These are phyloP conservation scores for Plenodomus lindquistii DNA, from an alignment of 2,329 filamentous ascomycete species.

Conservation along the genomic window DNA sequence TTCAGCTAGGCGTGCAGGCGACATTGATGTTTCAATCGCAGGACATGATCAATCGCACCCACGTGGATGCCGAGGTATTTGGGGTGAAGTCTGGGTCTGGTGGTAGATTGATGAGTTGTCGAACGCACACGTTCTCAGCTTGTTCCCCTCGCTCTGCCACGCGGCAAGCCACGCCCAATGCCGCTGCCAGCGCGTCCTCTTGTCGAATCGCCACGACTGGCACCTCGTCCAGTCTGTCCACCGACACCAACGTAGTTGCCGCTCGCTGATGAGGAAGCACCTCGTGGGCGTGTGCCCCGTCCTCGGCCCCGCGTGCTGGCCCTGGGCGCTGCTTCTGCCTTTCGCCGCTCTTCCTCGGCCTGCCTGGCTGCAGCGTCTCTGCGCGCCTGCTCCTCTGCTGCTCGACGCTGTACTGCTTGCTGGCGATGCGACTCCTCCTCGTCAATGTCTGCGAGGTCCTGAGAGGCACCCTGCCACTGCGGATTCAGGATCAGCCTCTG, in stretches of 20 bases:
- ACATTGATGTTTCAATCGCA: too few species aligned
- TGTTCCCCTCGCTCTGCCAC: slow-evolving; percentile 35
- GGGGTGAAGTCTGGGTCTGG: too few species aligned
- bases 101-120: background rate
- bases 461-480: slow-evolving; percentile 83
- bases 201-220: slow-evolving; percentile 51
- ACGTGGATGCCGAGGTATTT: background rate
- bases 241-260: slow-evolving; percentile 50
- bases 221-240: slow-evolving; percentile 53
- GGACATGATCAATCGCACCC: too few species aligned
- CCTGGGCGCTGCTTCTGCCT: slow-evolving; percentile 60
- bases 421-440: slow-evolving; percentile 74
- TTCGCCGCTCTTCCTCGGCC: slow-evolving; percentile 57
- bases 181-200: slow-evolving; percentile 49
- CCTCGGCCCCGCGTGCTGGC: slow-evolving; percentile 45
- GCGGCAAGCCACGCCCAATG: slow-evolving; percentile 47
- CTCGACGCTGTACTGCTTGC: slow-evolving; percentile 75
- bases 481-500: slow-evolving; percentile 88
- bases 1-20: too few species aligned
- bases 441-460: slow-evolving; percentile 86
- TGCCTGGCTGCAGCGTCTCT: slow-evolving; percentile 67
- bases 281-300: slow-evolving; percentile 40
- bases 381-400: slow-evolving; percentile 76
- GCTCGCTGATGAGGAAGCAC: slow-evolving; percentile 35
- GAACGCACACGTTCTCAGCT: background rate